Percentiles rank a stretch among this genome's conserved stretches.
phyloP scores from a whole-genome alignment of 495 filamentous ascomycete genomes.

The Geopyxis carbonaria region DNA sequence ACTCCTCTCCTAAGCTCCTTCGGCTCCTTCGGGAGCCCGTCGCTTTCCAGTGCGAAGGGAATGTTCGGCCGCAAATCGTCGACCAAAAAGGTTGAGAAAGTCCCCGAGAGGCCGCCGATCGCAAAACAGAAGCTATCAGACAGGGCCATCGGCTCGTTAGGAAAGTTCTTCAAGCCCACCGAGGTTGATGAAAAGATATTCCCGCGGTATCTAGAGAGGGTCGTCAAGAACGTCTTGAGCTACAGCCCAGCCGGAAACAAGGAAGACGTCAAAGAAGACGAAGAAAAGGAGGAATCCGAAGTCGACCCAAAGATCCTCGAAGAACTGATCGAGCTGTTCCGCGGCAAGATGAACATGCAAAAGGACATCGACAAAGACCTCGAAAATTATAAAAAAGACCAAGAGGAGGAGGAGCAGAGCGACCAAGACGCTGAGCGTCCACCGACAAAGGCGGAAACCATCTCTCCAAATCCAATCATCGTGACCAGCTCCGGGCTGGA shows the following conservation, averaged over 20 bases:
- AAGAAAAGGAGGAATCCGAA: not conserved
- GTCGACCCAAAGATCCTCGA: not conserved
- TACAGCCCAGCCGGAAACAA: not conserved
- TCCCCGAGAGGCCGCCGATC: no score
- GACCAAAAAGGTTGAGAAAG: no score
- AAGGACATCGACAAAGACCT: not conserved
- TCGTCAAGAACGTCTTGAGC: not conserved
- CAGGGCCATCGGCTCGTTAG: no score
- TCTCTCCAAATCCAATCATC: constrained; percentile 30
- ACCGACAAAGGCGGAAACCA: constrained; percentile 15
- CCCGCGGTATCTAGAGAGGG: not conserved
- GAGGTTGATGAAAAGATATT: not conserved
- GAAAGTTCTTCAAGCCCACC: not conserved
- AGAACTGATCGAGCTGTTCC: not conserved
- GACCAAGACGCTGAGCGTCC: not conserved
- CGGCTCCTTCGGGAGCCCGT: no score
- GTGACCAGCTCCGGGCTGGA: constrained; percentile 29
- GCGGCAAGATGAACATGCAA: not conserved
- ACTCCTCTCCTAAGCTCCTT: no score
- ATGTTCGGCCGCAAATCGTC: no score
- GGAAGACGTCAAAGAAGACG: no score
- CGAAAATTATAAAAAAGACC: no score
- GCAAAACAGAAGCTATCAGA: no score
- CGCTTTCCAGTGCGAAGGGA: no score
- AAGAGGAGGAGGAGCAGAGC: no score